A percentile compares a stretch with the other conserved stretches of the same genome.
These are phyloP conservation scores for Pichia sp. DNA, from an alignment of 1,139 yeast genomes.

Conservation along the genomic window DNA sequence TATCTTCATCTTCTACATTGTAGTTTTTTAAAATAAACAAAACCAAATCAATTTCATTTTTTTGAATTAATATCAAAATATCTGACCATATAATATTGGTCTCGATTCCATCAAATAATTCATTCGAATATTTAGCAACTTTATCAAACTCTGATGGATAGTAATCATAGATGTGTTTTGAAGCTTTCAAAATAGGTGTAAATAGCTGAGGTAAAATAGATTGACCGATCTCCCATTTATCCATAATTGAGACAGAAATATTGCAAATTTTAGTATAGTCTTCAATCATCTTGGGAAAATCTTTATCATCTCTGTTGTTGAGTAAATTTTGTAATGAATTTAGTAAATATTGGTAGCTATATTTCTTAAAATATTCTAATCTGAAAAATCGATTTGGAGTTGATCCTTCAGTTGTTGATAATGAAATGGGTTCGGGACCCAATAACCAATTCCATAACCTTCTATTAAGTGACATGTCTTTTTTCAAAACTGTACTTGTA, in stretches of 20 bases:
- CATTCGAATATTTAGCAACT: slow-evolving; percentile 50
- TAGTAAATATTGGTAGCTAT: slow-evolving; percentile 47
- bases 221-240: slow-evolving; percentile 89
- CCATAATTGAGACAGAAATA: slow-evolving; percentile 69
- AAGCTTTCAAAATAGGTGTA: slow-evolving; percentile 49
- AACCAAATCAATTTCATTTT: slow-evolving; percentile 39
- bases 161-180: slow-evolving; percentile 23
- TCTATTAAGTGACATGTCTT: slow-evolving; percentile 90
- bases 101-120: slow-evolving; percentile 82
- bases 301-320: slow-evolving; percentile 24
- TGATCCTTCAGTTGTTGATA: not conserved
- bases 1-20: slow-evolving; percentile 79
- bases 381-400: slow-evolving; percentile 26
- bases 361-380: slow-evolving; percentile 49
- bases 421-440: slow-evolving; percentile 49
- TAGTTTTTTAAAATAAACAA: slow-evolving; percentile 57
- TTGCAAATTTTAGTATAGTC: slow-evolving; percentile 48
- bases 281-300: slow-evolving; percentile 33
- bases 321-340: slow-evolving; percentile 49
- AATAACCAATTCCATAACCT: slow-evolving; percentile 88
- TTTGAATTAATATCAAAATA: slow-evolving; percentile 37
- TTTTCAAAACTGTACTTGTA: slow-evolving; percentile 60
- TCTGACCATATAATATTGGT: slow-evolving; percentile 71
- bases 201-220: slow-evolving; percentile 64
- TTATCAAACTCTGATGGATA: slow-evolving; percentile 30